A percentile compares a stretch with the other conserved stretches of the same genome.
These are phyloP conservation scores for Ophiostoma himal-ulmi DNA, from an alignment of 2,329 filamentous ascomycete species.

Conservation along the genomic window DNA sequence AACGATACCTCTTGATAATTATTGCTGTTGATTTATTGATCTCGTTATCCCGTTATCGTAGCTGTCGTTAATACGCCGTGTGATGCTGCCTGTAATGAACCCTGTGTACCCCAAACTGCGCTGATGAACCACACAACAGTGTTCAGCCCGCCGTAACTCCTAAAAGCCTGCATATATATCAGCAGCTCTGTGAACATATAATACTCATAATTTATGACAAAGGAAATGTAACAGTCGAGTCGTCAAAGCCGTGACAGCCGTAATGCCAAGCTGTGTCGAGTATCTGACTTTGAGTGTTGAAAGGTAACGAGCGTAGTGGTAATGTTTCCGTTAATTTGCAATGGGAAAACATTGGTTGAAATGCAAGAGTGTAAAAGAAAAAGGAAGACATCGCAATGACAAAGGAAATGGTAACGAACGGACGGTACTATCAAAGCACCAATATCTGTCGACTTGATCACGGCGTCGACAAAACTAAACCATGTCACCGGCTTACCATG, in stretches of 20 bases:
- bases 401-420: not conserved
- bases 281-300: not conserved
- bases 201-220: not conserved
- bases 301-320: not conserved
- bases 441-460: not conserved
- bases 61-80: not conserved
- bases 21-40: not conserved
- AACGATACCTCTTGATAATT: not conserved
- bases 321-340: not conserved
- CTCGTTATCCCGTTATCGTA: not conserved
- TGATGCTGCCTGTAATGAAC: not conserved
- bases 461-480: not conserved
- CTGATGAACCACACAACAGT: not conserved
- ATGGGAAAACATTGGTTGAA: not conserved
- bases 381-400: not conserved
- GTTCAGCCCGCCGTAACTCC: not conserved
- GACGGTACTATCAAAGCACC: not conserved
- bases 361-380: not conserved
- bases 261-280: not conserved
- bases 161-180: constrained; percentile 1
- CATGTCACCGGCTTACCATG: not conserved
- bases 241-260: not conserved
- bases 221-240: constrained; percentile 5
- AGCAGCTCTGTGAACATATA: not conserved
- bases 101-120: not conserved